Percentiles rank a stretch among this genome's conserved stretches.
phyloP scores from a whole-genome alignment of 306 rosid species.

The Cercis canadensis region DNA sequence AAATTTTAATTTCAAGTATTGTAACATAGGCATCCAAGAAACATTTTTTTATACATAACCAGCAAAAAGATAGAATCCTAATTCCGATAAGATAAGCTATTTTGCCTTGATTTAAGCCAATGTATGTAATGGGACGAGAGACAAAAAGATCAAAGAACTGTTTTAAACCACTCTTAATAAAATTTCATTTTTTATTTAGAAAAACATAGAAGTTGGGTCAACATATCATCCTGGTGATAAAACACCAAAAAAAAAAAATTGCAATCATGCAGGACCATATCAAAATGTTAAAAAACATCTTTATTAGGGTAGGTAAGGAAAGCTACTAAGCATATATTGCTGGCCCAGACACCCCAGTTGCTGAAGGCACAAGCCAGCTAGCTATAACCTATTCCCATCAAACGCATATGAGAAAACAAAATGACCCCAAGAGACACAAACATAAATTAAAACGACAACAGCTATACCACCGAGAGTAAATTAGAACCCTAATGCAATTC shows the following conservation, averaged over 20 bases:
- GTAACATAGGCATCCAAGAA: not conserved
- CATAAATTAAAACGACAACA: not conserved
- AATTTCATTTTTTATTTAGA: no score
- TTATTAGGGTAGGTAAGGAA: no score
- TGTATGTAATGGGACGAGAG: not conserved
- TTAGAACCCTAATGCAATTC: conserved; percentile 21
- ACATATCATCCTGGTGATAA: not conserved
- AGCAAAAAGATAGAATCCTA: not conserved
- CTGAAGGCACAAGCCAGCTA: not conserved
- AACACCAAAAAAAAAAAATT: no score
- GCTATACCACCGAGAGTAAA: not conserved
- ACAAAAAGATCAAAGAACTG: no score
- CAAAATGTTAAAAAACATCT: no score
- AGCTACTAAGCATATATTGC: no score
- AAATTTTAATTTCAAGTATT: not conserved
- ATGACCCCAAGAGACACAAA: not conserved
- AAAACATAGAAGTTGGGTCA: no score
- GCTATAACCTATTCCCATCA: not conserved
- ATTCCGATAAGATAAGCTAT: not conserved
- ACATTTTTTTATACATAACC: not conserved
- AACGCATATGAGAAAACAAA: not conserved
- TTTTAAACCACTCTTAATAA: no score
- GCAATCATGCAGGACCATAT: no score
- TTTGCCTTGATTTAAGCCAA: not conserved
- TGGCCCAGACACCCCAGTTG: not conserved